Base-by-base conservation (phyloP, 2,329 filamentous ascomycete genomes). In the Didymellaceae sp. region DNA sequence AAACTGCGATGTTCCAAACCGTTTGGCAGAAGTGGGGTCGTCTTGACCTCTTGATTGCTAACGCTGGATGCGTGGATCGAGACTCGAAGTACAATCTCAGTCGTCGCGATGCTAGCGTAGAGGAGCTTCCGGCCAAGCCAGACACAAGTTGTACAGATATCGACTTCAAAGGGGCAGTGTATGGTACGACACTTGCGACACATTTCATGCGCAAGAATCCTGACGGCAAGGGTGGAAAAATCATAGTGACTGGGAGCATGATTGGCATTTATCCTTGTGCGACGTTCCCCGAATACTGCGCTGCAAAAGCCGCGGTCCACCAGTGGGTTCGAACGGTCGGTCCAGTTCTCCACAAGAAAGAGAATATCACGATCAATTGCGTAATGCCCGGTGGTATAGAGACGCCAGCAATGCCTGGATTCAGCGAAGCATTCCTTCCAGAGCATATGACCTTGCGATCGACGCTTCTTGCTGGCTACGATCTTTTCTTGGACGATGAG, bases 171-270 rank as follows among this genome's bases (percentile, higher is more conserved):
- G 77, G 77, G 3, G 70, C 80, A 1, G 58, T 82, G 0, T 81
- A 80, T 49, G 77, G 78, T 4, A 77, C 74, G 1, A 73, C 75
- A 45, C 67, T 82, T 7, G 78, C 80, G 0, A 77, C 74, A 1
- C 79, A 82, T 56, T 82, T 80, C 61, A 82, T 82, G 80, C 72
- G 79, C 8, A 71, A 80, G 49, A 82, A 81, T 47, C 38, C 55
- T 2, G 58, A 65, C 2, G 62, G 60, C 0, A 72, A 73, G 0
- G 77, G 76, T 2, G 78, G 78, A 1, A 74, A 68, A 45, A 78
- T 81, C 43, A 65, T 80, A 9, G 70, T 74, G 0, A 80, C 78
- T 0, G 70, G 72, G 2, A 78, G 74, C 50, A 73, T 77, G 48
- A 74, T 75, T 2, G 76, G 68, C 1, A 54, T 81, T 1, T 75